Conservation (phyloP, 2,329 filamentous ascomycete species). For the Phaeophleospora eucalypticola region DNA sequence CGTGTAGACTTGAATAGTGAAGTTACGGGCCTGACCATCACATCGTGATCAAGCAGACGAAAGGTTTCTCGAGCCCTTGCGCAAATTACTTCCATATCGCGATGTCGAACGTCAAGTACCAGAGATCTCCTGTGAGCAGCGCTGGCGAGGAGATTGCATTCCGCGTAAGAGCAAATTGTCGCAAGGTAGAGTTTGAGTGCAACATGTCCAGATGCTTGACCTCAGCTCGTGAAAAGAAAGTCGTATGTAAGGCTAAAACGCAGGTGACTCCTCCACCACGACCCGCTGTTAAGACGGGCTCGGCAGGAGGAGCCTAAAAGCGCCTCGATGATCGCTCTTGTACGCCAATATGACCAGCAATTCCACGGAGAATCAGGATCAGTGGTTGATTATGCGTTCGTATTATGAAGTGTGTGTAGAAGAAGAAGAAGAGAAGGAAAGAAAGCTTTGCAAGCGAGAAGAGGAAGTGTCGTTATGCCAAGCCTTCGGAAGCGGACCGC, state of each 20-base stretch:
- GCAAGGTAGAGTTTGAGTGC: too few relatives aligned
- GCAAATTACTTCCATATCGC: too few relatives aligned
- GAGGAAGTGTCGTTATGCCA: conserved; percentile 4
- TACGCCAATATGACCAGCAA: conserved; percentile 30
- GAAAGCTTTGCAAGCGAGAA: conserved; percentile 3
- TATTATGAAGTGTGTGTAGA: conserved; percentile 24
- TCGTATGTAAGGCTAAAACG: conserved; percentile 25
- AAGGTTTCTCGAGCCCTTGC: too few relatives aligned
- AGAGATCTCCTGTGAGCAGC: too few relatives aligned
- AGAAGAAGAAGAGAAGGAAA: conserved; percentile 8
- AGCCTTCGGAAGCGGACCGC: conserved; percentile 1
- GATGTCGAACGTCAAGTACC: too few relatives aligned
- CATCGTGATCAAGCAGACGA: too few relatives aligned
- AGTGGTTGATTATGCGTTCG: conserved; percentile 31
- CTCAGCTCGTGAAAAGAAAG: background rate
- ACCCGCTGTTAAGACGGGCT: conserved; percentile 12
- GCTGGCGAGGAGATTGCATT: too few relatives aligned
- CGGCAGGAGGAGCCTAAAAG: conserved; percentile 25
- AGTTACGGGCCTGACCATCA: too few relatives aligned
- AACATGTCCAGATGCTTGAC: background rate
- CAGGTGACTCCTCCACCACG: conserved; percentile 26
- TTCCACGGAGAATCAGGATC: conserved; percentile 20
- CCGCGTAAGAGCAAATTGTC: too few relatives aligned
- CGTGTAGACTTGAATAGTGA: too few relatives aligned
- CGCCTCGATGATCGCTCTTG: conserved; percentile 23